phyloP scores from a whole-genome alignment of 768 basidiomycete species.

The Tylopilus plumbeoviolaceoides region DNA sequence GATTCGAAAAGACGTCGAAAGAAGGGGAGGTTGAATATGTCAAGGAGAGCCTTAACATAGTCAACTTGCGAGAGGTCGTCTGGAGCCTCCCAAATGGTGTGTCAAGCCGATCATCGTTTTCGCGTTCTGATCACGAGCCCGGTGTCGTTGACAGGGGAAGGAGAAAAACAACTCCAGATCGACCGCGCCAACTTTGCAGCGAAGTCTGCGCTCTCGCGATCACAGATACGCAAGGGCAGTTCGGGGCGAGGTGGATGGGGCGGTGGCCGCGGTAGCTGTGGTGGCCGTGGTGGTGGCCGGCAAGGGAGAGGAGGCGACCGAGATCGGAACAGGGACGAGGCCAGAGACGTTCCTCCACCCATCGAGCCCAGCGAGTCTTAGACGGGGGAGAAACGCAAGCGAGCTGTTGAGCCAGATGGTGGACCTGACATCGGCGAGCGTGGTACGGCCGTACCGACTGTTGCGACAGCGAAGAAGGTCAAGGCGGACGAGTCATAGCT shows the following conservation, averaged over 20 bases:
- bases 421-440: slow-evolving; percentile 65
- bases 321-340: slow-evolving; percentile 12
- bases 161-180: slow-evolving; percentile 64
- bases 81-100: slow-evolving; percentile 64
- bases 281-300: slow-evolving; percentile 20
- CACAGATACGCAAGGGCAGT: slow-evolving; percentile 35
- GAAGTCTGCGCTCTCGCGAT: slow-evolving; percentile 39
- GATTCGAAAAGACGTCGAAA: slow-evolving; percentile 59
- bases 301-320: slow-evolving; percentile 27
- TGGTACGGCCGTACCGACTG: slow-evolving; percentile 53
- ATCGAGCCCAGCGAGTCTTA: slow-evolving; percentile 38
- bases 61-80: slow-evolving; percentile 60
- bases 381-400: slow-evolving; percentile 72
- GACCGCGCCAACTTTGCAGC: slow-evolving; percentile 72
- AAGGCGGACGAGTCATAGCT: slow-evolving; percentile 36
- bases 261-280: slow-evolving; percentile 29
- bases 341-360: slow-evolving; percentile 17
- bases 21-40: slow-evolving; percentile 73
- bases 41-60: slow-evolving; percentile 57
- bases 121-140: neutral
- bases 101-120: slow-evolving; percentile 9
- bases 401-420: slow-evolving; percentile 74
- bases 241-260: slow-evolving; percentile 44
- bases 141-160: no score
- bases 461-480: slow-evolving; percentile 38